Evolutionary conservation across 225 moss, liverwort and hornwort genomes (phyloP).

Genomic region (Ulota crispa): DNA sequence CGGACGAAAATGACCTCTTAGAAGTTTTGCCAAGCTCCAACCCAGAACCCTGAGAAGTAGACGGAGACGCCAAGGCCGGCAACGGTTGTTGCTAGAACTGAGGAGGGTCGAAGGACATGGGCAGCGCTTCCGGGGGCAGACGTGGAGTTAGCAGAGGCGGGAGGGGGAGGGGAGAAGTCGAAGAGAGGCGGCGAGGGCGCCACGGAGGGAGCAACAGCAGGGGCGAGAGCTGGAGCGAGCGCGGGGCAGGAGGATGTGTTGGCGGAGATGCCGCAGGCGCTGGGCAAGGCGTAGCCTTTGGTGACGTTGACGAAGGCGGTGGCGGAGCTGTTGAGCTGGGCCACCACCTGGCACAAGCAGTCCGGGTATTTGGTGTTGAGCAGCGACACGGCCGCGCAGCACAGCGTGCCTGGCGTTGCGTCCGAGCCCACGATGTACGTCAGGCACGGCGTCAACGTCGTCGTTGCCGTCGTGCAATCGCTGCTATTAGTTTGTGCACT

Average conservation of each 20-base stretch:
- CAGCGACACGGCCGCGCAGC: conserved; percentile 17
- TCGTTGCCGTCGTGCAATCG: conserved; percentile 26
- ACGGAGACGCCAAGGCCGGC: not conserved
- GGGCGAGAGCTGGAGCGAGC: conserved; percentile 3
- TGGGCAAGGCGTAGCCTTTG: conserved; percentile 9
- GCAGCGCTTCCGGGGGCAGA: not conserved
- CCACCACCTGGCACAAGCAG: conserved; percentile 33
- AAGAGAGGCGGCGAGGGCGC: not conserved
- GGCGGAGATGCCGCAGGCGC: conserved; percentile 23
- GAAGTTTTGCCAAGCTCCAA: not conserved
- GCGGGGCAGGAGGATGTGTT: conserved; percentile 23
- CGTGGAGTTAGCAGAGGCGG: not conserved
- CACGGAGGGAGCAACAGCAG: not conserved
- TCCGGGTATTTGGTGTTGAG: conserved; percentile 15
- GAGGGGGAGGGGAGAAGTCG: not conserved
- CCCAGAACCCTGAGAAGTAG: not conserved
- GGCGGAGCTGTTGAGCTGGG: conserved; percentile 6
- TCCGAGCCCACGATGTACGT: conserved; percentile 2
- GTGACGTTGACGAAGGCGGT: conserved; percentile 28
- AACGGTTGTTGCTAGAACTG: not conserved
- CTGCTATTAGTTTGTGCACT: conserved; percentile 14
- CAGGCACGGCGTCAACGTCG: not conserved
- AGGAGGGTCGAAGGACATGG: not conserved
- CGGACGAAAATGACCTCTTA: no score
- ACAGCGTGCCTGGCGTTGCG: not conserved